These are phyloP conservation scores for Nyctanthes arbortristis DNA, from an alignment of 257 asterid genomes.

Conservation along the genomic window DNA sequence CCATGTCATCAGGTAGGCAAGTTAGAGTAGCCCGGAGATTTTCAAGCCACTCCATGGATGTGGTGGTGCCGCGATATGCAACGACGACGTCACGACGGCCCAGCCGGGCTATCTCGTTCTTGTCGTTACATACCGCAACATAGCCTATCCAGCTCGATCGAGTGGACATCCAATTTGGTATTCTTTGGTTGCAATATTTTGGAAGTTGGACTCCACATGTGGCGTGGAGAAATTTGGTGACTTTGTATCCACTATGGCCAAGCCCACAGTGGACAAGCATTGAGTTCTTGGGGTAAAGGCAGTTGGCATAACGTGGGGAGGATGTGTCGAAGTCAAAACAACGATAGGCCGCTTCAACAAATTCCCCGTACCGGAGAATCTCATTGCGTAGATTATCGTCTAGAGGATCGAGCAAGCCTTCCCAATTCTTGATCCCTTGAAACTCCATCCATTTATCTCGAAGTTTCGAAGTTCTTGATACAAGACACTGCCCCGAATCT, in stretches of 20 bases:
- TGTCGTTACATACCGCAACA: conserved; percentile 81
- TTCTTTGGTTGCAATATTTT: conserved; percentile 38
- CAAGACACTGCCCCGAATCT: background rate
- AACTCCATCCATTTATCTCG: conserved; percentile 73
- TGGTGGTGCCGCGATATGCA: conserved; percentile 85
- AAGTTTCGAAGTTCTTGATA: conserved; percentile 29
- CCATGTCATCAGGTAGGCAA: conserved; percentile 55
- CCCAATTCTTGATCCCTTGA: conserved; percentile 93
- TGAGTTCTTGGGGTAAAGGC: conserved; percentile 32
- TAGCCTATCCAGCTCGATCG: conserved; percentile 87
- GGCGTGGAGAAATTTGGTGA: conserved; percentile 58
- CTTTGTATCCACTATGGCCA: conserved; percentile 44
- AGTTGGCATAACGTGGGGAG: conserved; percentile 52
- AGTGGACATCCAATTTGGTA: conserved; percentile 54
- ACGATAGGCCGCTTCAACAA: conserved; percentile 74
- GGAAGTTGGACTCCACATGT: conserved; percentile 77
- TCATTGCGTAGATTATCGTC: conserved; percentile 69
- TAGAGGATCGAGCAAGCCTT: conserved; percentile 85
- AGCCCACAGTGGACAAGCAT: conserved; percentile 48
- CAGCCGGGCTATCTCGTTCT: conserved; percentile 53
- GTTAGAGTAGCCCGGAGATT: conserved; percentile 68
- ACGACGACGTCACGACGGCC: conserved; percentile 91
- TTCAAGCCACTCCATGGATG: conserved; percentile 83
- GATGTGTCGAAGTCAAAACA: conserved; percentile 76
- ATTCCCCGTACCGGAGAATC: conserved; percentile 77